phyloP scores from a whole-genome alignment of 2,329 filamentous ascomycete genomes.

The Cryoendolithus antarcticus region DNA sequence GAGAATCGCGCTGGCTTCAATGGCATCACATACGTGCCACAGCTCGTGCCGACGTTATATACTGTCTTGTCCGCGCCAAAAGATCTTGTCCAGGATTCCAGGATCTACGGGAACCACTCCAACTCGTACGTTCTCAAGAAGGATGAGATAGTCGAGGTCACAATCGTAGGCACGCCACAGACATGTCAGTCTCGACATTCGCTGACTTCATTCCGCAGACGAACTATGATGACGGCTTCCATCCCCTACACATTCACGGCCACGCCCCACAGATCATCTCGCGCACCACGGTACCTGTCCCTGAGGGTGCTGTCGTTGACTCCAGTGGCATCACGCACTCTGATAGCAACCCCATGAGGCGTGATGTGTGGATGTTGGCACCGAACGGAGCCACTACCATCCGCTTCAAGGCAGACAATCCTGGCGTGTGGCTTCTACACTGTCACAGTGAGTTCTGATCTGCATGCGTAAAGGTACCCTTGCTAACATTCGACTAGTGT shows the following conservation, averaged over 20 bases:
- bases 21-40: conserved; percentile 60
- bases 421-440: conserved; percentile 27
- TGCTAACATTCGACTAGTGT: no score
- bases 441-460: no score
- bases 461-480: no score
- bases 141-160: conserved; percentile 55
- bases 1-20: conserved; percentile 48
- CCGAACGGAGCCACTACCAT: conserved; percentile 44
- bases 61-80: conserved; percentile 43
- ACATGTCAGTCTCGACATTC: no score
- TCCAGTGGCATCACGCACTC: conserved; percentile 18
- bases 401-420: conserved; percentile 43
- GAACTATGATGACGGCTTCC: conserved; percentile 58
- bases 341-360: conserved; percentile 28
- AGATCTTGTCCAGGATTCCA: conserved; percentile 31
- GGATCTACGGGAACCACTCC: conserved; percentile 40
- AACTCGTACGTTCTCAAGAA: conserved; percentile 53
- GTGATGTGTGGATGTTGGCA: conserved; percentile 43
- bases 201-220: conserved; percentile 28
- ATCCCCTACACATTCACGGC: conserved; percentile 67
- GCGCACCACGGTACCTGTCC: conserved; percentile 14
- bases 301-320: conserved; percentile 6
- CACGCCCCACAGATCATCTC: conserved; percentile 54
- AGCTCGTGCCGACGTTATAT: conserved; percentile 70
- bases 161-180: conserved; percentile 31